A percentile compares a stretch with the other conserved stretches of the same genome.
These are phyloP conservation scores for Silene noctiflora DNA, from an alignment of 179 eudicot genomes.

Conservation along the genomic window DNA sequence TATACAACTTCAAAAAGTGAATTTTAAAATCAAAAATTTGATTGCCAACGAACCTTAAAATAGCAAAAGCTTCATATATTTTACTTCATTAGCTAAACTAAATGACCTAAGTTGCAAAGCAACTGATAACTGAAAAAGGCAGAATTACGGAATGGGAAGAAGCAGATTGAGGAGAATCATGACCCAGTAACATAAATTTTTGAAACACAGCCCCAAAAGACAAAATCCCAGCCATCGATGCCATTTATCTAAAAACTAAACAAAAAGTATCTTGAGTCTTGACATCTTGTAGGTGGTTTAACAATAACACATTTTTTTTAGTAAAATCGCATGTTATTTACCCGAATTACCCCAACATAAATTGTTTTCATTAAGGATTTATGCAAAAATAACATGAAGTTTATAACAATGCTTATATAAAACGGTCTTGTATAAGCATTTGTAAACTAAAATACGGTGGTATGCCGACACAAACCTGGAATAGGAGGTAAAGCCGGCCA, in stretches of 20 bases:
- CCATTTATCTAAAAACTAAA: background rate
- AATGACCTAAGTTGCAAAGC: background rate
- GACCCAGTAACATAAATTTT: background rate
- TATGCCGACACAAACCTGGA: conserved; percentile 45
- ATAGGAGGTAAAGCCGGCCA: conserved; percentile 80
- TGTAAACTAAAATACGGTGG: background rate
- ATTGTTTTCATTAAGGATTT: background rate
- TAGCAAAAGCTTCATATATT: background rate
- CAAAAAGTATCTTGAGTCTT: background rate
- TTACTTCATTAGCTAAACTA: background rate
- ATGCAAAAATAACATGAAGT: background rate
- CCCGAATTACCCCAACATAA: background rate
- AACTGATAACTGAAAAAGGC: background rate
- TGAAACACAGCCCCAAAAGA: background rate
- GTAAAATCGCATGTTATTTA: background rate
- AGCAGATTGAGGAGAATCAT: background rate
- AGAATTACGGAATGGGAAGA: background rate
- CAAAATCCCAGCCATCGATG: background rate
- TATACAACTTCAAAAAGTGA: background rate
- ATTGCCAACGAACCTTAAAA: background rate
- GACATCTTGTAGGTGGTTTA: too few relatives aligned
- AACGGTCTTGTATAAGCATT: background rate
- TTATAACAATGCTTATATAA: background rate
- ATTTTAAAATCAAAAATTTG: too few relatives aligned
- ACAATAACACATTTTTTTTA: background rate